These are phyloP conservation scores for Linaria vulgaris DNA, from an alignment of 257 asterid genomes.

Conservation along the genomic window DNA sequence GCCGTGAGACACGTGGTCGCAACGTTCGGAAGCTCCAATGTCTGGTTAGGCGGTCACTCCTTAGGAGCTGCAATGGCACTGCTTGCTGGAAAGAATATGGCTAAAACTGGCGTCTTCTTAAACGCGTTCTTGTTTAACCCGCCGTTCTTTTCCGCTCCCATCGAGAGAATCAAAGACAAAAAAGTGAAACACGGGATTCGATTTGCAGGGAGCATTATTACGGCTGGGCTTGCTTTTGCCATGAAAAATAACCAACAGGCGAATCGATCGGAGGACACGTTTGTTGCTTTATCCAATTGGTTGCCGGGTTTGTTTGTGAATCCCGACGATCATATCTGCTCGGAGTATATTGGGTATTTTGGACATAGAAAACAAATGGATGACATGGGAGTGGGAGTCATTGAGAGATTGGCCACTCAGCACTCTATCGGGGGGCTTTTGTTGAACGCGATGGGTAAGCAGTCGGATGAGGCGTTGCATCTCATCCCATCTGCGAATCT, in stretches of 20 bases:
- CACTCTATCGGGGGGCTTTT: conserved; percentile 78
- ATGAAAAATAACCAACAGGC: conserved; percentile 46
- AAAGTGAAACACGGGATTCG: conserved; percentile 74
- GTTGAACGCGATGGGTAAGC: conserved; percentile 61
- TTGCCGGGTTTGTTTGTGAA: conserved; percentile 67
- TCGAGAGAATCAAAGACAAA: conserved; percentile 67
- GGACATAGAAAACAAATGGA: conserved; percentile 84
- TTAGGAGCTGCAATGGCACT: conserved; percentile 86
- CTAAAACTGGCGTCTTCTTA: conserved; percentile 52
- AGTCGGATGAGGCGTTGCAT: conserved; percentile 70
- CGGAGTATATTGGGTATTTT: conserved; percentile 82
- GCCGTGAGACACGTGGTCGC: conserved; percentile 70
- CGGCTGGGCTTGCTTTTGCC: conserved; percentile 88
- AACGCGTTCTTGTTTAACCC: conserved; percentile 80
- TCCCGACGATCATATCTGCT: conserved; percentile 66
- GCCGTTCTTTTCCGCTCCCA: conserved; percentile 84
- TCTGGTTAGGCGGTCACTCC: conserved; percentile 92
- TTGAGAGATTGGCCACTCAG: conserved; percentile 75
- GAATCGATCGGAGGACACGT: conserved; percentile 39
- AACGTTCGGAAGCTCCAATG: conserved; percentile 49
- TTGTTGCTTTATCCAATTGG: conserved; percentile 60
- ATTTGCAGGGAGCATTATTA: conserved; percentile 72
- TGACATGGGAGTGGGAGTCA: conserved; percentile 66
- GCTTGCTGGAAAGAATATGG: conserved; percentile 81
- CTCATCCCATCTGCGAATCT: conserved; percentile 81